These are phyloP conservation scores for Magnolia changhungtana DNA, from an alignment of 164 flowering plant genomes.

Conservation along the genomic window DNA sequence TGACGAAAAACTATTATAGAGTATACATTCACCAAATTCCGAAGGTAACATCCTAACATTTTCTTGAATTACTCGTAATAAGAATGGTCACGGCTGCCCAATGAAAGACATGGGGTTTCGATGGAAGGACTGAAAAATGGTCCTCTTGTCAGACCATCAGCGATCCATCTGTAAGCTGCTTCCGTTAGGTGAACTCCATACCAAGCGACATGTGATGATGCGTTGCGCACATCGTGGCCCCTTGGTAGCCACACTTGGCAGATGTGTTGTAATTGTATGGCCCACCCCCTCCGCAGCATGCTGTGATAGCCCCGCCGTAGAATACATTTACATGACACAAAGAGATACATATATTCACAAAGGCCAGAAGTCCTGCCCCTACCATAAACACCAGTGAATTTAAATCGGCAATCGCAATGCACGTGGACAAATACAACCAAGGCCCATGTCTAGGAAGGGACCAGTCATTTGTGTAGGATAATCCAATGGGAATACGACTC, in stretches of 20 bases:
- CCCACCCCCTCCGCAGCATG: slow-evolving; percentile 39
- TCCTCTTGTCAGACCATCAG: slow-evolving; percentile 16
- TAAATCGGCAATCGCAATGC: too few species aligned
- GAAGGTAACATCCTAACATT: too few species aligned
- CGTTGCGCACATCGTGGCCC: slow-evolving; percentile 22
- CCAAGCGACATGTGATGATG: slow-evolving; percentile 32
- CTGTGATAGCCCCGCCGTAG: slow-evolving; percentile 14
- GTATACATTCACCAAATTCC: too few species aligned
- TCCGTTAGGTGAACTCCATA: slow-evolving; percentile 41
- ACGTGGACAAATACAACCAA: too few species aligned
- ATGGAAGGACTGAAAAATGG: slow-evolving; percentile 1
- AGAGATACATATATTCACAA: too few species aligned
- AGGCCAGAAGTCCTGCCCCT: background rate
- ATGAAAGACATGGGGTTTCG: background rate
- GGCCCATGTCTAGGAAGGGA: too few species aligned
- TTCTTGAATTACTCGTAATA: too few species aligned
- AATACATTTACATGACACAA: slow-evolving; percentile 1
- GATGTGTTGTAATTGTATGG: slow-evolving; percentile 21
- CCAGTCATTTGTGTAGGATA: too few species aligned
- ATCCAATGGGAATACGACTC: too few species aligned
- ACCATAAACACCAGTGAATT: too few species aligned
- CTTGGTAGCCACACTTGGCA: slow-evolving; percentile 15
- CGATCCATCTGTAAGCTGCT: slow-evolving; percentile 31
- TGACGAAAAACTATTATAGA: too few species aligned
- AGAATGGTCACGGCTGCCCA: too few species aligned